A percentile compares a stretch with the other conserved stretches of the same genome.
These are phyloP conservation scores for Leccinum broughii DNA, from an alignment of 768 basidiomycete species.

Conservation along the genomic window DNA sequence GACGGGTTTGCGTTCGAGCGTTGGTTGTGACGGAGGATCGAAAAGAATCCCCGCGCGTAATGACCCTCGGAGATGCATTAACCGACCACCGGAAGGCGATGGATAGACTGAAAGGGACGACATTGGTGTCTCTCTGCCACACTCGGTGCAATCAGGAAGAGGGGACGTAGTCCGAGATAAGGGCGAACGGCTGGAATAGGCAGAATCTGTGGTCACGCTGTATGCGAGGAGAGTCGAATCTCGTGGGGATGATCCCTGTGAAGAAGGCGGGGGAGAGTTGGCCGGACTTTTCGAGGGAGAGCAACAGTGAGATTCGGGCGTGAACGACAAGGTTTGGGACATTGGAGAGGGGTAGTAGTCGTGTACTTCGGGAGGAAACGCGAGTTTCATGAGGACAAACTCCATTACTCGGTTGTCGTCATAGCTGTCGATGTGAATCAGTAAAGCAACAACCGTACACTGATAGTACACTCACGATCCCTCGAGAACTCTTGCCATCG, in stretches of 20 bases:
- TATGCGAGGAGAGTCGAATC: conserved; percentile 20
- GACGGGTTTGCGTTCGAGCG: conserved; percentile 1
- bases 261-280: conserved; percentile 30
- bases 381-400: conserved; percentile 68
- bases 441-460: not conserved
- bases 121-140: conserved; percentile 16
- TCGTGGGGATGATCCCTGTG: conserved; percentile 30
- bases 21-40: conserved; percentile 14
- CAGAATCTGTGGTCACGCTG: conserved; percentile 7
- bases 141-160: conserved; percentile 19
- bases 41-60: conserved; percentile 12
- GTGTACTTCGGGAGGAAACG: conserved; percentile 53
- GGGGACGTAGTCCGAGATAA: conserved; percentile 24
- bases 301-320: conserved; percentile 14
- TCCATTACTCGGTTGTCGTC: conserved; percentile 68
- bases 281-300: conserved; percentile 29
- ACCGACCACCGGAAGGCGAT: conserved; percentile 7
- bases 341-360: conserved; percentile 31
- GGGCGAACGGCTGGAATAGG: conserved; percentile 22
- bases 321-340: conserved; percentile 15
- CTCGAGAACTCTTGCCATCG: conserved; percentile 65
- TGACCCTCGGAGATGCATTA: conserved; percentile 1
- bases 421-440: conserved; percentile 37
- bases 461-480: conserved; percentile 42
- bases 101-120: conserved; percentile 9